These are phyloP conservation scores for Noccaea bulbosa DNA, from an alignment of 345 rosid genomes.

Conservation along the genomic window DNA sequence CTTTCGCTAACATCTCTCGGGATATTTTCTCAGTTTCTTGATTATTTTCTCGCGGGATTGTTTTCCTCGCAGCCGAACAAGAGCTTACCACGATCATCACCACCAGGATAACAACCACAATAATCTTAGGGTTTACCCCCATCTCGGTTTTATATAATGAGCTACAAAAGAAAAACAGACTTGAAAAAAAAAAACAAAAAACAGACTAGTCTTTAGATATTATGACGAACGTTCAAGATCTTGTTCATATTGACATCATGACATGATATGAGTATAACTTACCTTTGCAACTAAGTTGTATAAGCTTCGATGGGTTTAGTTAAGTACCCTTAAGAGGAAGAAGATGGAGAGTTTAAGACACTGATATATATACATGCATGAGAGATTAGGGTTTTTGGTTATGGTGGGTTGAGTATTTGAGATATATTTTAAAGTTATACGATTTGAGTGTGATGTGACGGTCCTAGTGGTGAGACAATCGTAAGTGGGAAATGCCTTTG, in stretches of 20 bases:
- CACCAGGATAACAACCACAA: slow-evolving; percentile 8
- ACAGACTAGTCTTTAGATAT: neutral
- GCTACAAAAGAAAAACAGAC: slow-evolving; percentile 3
- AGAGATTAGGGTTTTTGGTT: slow-evolving; percentile 25
- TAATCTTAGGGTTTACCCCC: slow-evolving; percentile 8
- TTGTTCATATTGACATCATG: too few species aligned
- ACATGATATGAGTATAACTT: slow-evolving; percentile 15
- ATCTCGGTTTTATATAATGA: slow-evolving; percentile 18
- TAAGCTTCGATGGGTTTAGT: slow-evolving; percentile 25
- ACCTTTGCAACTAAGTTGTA: slow-evolving; percentile 11
- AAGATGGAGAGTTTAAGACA: slow-evolving; percentile 9
- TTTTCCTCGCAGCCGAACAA: slow-evolving; percentile 31
- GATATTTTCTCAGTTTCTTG: slow-evolving; percentile 10
- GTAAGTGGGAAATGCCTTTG: slow-evolving; percentile 11
- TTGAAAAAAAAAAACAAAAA: neutral
- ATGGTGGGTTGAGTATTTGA: slow-evolving; percentile 40
- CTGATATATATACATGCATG: slow-evolving; percentile 16
- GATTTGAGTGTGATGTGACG: slow-evolving; percentile 25
- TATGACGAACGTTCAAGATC: neutral
- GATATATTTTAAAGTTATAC: slow-evolving; percentile 16
- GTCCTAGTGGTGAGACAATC: slow-evolving; percentile 25
- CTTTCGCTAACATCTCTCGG: neutral
- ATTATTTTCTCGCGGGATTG: slow-evolving; percentile 12
- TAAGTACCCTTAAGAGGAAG: neutral
- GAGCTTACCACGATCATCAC: slow-evolving; percentile 32